A percentile compares a stretch with the other conserved stretches of the same genome.
Evolutionary conservation across 2,329 filamentous ascomycete genomes (phyloP).

Genomic region (Talaromyces amestolkiae): DNA sequence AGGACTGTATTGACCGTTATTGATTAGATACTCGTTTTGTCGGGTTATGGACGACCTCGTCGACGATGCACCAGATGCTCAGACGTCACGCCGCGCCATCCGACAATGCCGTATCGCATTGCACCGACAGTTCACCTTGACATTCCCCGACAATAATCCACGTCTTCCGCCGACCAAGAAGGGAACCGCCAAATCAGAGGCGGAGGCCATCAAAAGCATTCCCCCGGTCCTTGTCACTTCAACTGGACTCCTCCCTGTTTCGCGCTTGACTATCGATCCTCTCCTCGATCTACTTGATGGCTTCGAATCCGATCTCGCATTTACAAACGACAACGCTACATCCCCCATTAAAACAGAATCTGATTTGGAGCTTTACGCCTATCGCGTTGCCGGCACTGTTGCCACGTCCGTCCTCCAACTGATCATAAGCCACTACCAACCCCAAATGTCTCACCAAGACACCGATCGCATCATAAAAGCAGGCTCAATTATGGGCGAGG

Average conservation of each 20-base stretch:
- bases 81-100: slow-evolving; percentile 2
- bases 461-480: neutral
- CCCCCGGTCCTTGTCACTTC: neutral
- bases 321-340: neutral
- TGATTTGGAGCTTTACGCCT: neutral
- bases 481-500: neutral
- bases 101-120: slow-evolving; percentile 1
- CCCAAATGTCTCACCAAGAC: neutral
- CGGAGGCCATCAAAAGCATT: neutral
- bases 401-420: neutral
- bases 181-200: neutral
- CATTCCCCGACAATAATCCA: slow-evolving; percentile 2
- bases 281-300: neutral
- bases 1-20: neutral
- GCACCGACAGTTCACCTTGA: slow-evolving; percentile 7
- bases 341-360: neutral
- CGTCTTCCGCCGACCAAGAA: neutral
- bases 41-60: slow-evolving; percentile 70
- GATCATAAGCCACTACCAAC: neutral
- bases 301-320: neutral
- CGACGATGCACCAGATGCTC: slow-evolving; percentile 58
- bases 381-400: neutral
- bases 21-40: neutral
- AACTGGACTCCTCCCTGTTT: neutral
- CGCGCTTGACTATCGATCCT: neutral